These are phyloP conservation scores for Aciculosporium take DNA, from an alignment of 2,329 filamentous ascomycete genomes.

Conservation along the genomic window DNA sequence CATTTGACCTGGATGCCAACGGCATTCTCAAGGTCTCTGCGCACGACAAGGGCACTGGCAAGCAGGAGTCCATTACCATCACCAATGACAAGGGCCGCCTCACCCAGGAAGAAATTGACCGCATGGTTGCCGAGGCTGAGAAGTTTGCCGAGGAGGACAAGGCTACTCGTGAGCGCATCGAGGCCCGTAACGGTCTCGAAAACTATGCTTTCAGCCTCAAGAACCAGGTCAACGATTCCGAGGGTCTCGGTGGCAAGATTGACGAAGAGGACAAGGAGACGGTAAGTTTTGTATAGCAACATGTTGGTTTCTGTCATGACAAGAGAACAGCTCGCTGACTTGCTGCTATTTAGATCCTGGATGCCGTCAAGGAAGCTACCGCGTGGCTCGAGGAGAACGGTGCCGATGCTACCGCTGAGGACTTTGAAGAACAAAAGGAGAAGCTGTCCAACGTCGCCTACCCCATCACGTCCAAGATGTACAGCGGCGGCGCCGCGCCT, in stretches of 20 bases:
- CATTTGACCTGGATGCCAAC: slow-evolving; percentile 95
- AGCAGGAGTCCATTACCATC: slow-evolving; percentile 94
- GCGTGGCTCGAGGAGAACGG: slow-evolving; percentile 97
- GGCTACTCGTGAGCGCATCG: slow-evolving; percentile 91
- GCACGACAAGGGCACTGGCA: slow-evolving; percentile 95
- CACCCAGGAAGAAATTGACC: slow-evolving; percentile 91
- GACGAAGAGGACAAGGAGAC: slow-evolving; percentile 97
- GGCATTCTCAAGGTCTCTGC: slow-evolving; percentile 95
- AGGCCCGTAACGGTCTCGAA: slow-evolving; percentile 91
- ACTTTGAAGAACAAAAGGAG: slow-evolving; percentile 99
- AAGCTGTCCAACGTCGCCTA: slow-evolving; percentile 94
- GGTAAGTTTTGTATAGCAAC: slow-evolving; percentile 33
- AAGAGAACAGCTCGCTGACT: slow-evolving; percentile 22
- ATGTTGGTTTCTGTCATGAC: not conserved
- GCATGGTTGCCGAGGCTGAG: slow-evolving; percentile 97
- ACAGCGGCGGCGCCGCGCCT: slow-evolving; percentile 52
- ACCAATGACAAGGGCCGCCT: slow-evolving; percentile 99
- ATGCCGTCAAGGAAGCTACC: slow-evolving; percentile 90
- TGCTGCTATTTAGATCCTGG: slow-evolving; percentile 54
- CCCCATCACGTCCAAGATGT: slow-evolving; percentile 98
- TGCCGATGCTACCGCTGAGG: slow-evolving; percentile 70
- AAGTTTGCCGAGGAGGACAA: slow-evolving; percentile 99
- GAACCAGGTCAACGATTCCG: slow-evolving; percentile 97
- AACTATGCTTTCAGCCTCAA: slow-evolving; percentile 98
- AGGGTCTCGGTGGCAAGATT: slow-evolving; percentile 96